phyloP scores from a whole-genome alignment of 2,329 filamentous ascomycete genomes.

The Cercospora sp. region DNA sequence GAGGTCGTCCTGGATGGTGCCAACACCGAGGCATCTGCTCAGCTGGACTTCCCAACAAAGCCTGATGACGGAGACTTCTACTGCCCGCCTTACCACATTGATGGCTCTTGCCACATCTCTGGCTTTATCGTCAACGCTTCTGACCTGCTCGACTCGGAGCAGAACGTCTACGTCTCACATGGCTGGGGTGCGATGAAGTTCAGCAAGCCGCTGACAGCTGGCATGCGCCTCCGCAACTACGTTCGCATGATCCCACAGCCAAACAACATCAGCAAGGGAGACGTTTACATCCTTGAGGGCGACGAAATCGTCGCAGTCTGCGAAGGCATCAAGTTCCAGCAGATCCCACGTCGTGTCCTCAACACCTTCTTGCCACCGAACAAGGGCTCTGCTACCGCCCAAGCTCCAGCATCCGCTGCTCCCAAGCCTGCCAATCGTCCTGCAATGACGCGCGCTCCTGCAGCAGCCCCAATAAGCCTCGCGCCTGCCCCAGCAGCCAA shows the following conservation, averaged over 20 bases:
- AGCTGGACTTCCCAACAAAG: constrained; percentile 57
- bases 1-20: constrained; percentile 60
- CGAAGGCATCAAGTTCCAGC: constrained; percentile 65
- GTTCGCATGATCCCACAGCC: constrained; percentile 62
- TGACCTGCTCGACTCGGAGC: constrained; percentile 59
- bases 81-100: constrained; percentile 61
- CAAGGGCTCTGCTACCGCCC: constrained; percentile 38
- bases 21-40: constrained; percentile 57
- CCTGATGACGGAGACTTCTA: constrained; percentile 58
- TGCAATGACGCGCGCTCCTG: constrained; percentile 39
- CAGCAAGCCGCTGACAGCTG: constrained; percentile 46
- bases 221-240: constrained; percentile 58
- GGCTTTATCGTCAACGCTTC: constrained; percentile 63
- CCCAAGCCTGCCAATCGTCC: constrained; percentile 10
- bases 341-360: constrained; percentile 65
- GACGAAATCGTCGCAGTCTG: constrained; percentile 60
- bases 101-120: constrained; percentile 58
- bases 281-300: constrained; percentile 63
- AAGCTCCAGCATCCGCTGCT: constrained; percentile 40
- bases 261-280: constrained; percentile 58
- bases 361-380: constrained; percentile 68
- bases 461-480: constrained; percentile 36
- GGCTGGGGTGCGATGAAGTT: constrained; percentile 61
- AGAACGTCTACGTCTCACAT: constrained; percentile 63
- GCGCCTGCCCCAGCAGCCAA: constrained; percentile 31